phyloP scores from a whole-genome alignment of 1,284 basidiomycete genomes.

The Trametes polyzona region DNA sequence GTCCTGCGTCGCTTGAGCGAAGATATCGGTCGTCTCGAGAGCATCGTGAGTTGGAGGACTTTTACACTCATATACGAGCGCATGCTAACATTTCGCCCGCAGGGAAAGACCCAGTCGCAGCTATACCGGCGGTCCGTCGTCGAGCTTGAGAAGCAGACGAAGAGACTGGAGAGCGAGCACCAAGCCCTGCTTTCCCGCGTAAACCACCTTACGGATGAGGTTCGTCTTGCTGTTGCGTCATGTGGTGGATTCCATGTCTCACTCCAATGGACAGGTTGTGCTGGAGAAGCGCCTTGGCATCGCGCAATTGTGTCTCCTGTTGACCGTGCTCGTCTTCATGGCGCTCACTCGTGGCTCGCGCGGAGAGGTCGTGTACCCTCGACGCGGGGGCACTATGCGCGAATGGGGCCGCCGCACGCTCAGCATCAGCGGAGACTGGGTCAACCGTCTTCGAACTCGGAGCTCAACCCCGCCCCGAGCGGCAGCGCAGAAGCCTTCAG shows the following conservation, averaged over 20 bases:
- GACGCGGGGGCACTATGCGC: slow-evolving; percentile 40
- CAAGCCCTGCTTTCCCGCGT: slow-evolving; percentile 67
- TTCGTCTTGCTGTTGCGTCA: slow-evolving; percentile 32
- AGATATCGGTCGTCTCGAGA: slow-evolving; percentile 79
- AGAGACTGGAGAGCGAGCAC: slow-evolving; percentile 72
- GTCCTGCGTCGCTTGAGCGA: slow-evolving; percentile 80
- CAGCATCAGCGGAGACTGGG: slow-evolving; percentile 60
- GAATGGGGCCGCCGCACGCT: slow-evolving; percentile 60
- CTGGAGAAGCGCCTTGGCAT: slow-evolving; percentile 86
- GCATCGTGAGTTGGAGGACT: slow-evolving; percentile 66
- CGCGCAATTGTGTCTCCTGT: slow-evolving; percentile 78
- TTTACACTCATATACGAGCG: neutral
- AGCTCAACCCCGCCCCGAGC: slow-evolving; percentile 35
- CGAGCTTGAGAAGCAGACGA: slow-evolving; percentile 74
- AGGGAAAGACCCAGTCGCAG: slow-evolving; percentile 72
- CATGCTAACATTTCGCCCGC: neutral
- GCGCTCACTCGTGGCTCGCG: slow-evolving; percentile 80
- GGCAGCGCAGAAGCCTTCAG: slow-evolving; percentile 8
- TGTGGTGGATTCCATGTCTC: neutral
- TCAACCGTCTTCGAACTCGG: slow-evolving; percentile 44
- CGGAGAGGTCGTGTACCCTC: slow-evolving; percentile 41
- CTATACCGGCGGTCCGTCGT: slow-evolving; percentile 65
- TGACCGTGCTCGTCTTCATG: slow-evolving; percentile 83
- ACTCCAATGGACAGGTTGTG: slow-evolving; percentile 53
- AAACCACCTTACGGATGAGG: slow-evolving; percentile 77